Evolutionary conservation across 2,329 filamentous ascomycete species (phyloP), one percentile per base, ranked within the genome.

Genomic region (Aureobasidium melanogenum): DNA sequence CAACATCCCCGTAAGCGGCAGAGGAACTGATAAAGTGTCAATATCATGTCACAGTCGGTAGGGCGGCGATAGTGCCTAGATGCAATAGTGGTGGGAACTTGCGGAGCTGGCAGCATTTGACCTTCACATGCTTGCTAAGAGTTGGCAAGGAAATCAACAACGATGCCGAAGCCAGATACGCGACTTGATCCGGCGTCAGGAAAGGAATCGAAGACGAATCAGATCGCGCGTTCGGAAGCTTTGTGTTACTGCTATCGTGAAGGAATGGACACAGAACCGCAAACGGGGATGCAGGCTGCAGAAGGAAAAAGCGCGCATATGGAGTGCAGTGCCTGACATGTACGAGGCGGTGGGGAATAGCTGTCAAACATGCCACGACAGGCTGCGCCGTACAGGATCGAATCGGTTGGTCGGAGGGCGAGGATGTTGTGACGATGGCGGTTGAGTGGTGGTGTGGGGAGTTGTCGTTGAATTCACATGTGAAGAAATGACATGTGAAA

Each of bases 301-400:
- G 54, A 57, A 44, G 41, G 19, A 19, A 56, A 56, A 47, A 28
- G 30, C 28, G 41, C 41, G 38, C 39, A 34, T 44, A 32, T 5
- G 52, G 38, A 24, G 24, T 54, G 52, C 52, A 57, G 54, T 57
- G 34, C 54, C 54, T 57, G 54, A 22, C 54, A 47, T 34, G 38
- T 57, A 47, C 54, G 39, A 46, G 54, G 41, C 54, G 30, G 54
- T 30, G 36, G 52, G 38, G 38, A 15, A 9, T 43, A 41, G 52
- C 52, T 56, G 54, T 57, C 54, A 46, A 47, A 57, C 54, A 36
- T 57, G 54, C 19, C 54, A 57, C 54, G 54, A 57, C 54, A 57
- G 39, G 41, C 30, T 34, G 41, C 54, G 30, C 24, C 30, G 54
- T 46, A 46, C 50, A 26, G 30, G 54, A 46, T 46, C 28, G n/a